Evolutionary conservation across 495 filamentous ascomycete genomes (phyloP), one percentile per base, ranked within the genome.

Genomic region (Aspergillus bridgeri): DNA sequence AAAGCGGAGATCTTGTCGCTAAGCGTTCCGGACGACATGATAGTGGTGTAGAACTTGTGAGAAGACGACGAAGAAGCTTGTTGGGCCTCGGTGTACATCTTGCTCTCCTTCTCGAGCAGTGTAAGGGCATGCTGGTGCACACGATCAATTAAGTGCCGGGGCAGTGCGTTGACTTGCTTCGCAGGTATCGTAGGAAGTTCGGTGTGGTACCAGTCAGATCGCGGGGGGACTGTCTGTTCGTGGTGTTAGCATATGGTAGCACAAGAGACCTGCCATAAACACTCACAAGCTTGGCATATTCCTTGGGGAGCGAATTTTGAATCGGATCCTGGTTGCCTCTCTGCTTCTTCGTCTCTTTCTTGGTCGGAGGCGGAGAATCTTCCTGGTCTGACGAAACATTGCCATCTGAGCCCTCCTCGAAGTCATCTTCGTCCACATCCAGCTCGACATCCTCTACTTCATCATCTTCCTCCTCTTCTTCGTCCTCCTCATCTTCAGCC

Each of bases 1-100:
- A 97, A 74, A 6, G 94, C 94, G 3, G 95, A 97, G 25, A 97
- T 89, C 70, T 96, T 98, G 74, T 98, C 94, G 33, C 91, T 94
- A 52, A 96, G 81, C 7, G 95, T 98, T 75, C 94, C 94, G 2
- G 92, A 91, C 17, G 91, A 76, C 94, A 98, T 97, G 69, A 98
- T 96, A 5, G 91, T 95, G 2, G 89, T 89, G 76, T 97, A 85
- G 78, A 98, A 98, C 71, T 89, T 94, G 66, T 92, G 86, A 9
- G 92, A 89, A 1, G 94, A 96, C 44, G 89, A 88, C 21, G 82
- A 75, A 1, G 79, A 79, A 9, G 76, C 69, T 54, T 80, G 61
- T 61, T 81, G 60, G 65, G 80, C 71, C 42, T 74, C 70, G 9
- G 75, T 71, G 68, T 91, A 88, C 72, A 86, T 59, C 45, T 81